Base-by-base conservation (phyloP, 2,329 filamentous ascomycete species). In the Ophiostoma australiae region DNA sequence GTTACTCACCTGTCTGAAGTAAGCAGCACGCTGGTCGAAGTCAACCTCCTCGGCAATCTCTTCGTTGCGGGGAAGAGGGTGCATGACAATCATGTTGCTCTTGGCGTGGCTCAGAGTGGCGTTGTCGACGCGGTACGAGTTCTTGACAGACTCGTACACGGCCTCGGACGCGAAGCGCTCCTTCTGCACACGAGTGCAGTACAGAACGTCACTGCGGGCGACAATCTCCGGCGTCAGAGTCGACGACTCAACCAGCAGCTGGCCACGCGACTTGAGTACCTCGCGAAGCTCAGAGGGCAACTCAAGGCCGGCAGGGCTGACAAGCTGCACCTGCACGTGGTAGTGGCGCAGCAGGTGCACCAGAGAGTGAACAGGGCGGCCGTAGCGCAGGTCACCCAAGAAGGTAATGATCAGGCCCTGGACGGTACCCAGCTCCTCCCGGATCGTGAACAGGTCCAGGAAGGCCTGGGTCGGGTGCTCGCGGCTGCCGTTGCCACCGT, bases 391-490 rank as follows among this genome's bases (percentile, higher is more conserved):
- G 78, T 99, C 95, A 76, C 95, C 95, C 65, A 93, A 86, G 80
- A 99, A 99, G 69, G 95, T 99, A 78, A 99, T 96, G 65, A 93
- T 98, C 74, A 99, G 85, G 69, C 94, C 94, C 78, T 94, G 94
- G 71, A 98, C 94, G 0, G 94, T 97, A 74, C 95, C 95, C 10
- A 98, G 86, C 81, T 99, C 95, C 81, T 99, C 95, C 75, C 95
- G 92, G 78, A 99, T 99, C 70, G 95, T 98, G 84, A 97, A 99
- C 72, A 99, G 90, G 78, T 99, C 95, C 31, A 99, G 85, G 86
- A 99, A 95, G 0, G 95, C 95, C 82, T 99, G 95, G 0, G 95
- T 99, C 0, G 95, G 95, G 82, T 99, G 95, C 83, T 99, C 95
- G 76, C 92, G 90, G 81, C 91, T 93, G 74, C 95, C 95, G 79